These are phyloP conservation scores for Quercus parvula DNA, from an alignment of 306 rosid genomes.

Conservation along the genomic window DNA sequence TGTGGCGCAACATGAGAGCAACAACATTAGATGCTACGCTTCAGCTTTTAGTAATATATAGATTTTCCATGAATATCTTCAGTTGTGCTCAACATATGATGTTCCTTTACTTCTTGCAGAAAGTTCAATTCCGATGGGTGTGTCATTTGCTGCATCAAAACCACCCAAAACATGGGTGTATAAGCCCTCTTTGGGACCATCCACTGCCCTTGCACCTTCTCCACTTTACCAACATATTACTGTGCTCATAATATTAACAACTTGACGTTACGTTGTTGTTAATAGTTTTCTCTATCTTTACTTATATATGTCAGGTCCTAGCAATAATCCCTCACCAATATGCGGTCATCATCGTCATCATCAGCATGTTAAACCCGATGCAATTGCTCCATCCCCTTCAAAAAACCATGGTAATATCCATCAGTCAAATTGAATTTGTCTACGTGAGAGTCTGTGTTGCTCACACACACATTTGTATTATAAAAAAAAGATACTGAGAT, in stretches of 20 bases:
- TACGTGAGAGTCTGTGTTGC: no score
- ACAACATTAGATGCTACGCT: no score
- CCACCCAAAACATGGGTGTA: slow-evolving; percentile 3
- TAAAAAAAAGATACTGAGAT: no score
- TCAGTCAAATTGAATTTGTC: no score
- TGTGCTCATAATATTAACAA: slow-evolving; percentile 1
- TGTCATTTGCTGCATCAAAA: slow-evolving; percentile 44
- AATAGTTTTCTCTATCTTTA: slow-evolving; percentile 16
- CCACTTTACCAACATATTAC: slow-evolving; percentile 49
- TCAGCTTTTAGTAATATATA: no score
- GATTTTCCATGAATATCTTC: not conserved
- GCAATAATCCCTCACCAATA: slow-evolving; percentile 25
- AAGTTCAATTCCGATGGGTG: slow-evolving; percentile 34
- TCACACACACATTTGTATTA: no score
- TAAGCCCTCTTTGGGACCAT: slow-evolving; percentile 34
- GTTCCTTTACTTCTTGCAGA: slow-evolving; percentile 42
- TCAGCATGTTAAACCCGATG: slow-evolving; percentile 37
- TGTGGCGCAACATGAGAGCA: no score
- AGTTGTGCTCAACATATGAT: not conserved
- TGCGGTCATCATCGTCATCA: slow-evolving; percentile 19
- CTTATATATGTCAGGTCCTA: slow-evolving; percentile 44
- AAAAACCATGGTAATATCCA: slow-evolving; percentile 54
- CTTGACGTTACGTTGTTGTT: not conserved
- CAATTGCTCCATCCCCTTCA: slow-evolving; percentile 60
- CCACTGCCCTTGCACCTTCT: slow-evolving; percentile 53